phyloP scores from a whole-genome alignment of 2,329 filamentous ascomycete species.

The Colletotrichum karsti region DNA sequence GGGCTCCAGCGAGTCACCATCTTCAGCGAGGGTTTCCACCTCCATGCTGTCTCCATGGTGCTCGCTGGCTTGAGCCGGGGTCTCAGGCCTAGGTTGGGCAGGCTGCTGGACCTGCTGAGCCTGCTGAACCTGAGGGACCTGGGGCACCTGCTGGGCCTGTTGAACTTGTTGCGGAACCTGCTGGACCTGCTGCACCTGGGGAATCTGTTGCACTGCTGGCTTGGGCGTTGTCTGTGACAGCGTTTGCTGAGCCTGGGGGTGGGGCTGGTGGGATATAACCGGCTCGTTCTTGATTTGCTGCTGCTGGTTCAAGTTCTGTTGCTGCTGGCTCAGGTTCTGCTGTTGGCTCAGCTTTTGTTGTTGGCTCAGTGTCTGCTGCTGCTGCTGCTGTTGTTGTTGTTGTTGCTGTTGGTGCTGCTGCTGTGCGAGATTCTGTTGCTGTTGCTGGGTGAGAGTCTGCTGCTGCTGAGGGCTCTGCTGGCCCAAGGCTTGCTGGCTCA shows the following conservation, averaged over 20 bases:
- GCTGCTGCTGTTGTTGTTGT: slow-evolving; percentile 40
- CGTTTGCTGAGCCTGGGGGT: slow-evolving; percentile 10
- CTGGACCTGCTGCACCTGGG: slow-evolving; percentile 30
- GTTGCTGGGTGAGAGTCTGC: slow-evolving; percentile 37
- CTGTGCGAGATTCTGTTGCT: slow-evolving; percentile 35
- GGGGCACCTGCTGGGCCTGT: slow-evolving; percentile 38
- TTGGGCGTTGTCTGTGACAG: slow-evolving; percentile 28
- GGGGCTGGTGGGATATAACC: slow-evolving; percentile 21
- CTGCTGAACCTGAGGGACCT: slow-evolving; percentile 24
- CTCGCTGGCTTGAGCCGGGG: slow-evolving; percentile 43
- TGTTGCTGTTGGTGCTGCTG: slow-evolving; percentile 41
- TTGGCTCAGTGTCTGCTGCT: slow-evolving; percentile 40
- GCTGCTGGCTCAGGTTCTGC: slow-evolving; percentile 38
- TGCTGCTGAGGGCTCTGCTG: slow-evolving; percentile 42
- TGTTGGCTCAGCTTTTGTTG: slow-evolving; percentile 41
- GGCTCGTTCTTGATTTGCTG: slow-evolving; percentile 35
- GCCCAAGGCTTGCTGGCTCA: slow-evolving; percentile 37
- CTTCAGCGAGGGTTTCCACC: slow-evolving; percentile 57
- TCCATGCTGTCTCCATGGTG: slow-evolving; percentile 60
- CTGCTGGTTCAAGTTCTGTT: slow-evolving; percentile 36
- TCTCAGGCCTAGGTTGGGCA: slow-evolving; percentile 42
- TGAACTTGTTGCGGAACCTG: slow-evolving; percentile 34
- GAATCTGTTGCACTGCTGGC: slow-evolving; percentile 23
- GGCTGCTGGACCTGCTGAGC: slow-evolving; percentile 43
- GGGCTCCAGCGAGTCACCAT: slow-evolving; percentile 53